Evolutionary conservation across 371 early-diverging fungal species (phyloP).

Genomic region (Enterocytospora artemiae): DNA sequence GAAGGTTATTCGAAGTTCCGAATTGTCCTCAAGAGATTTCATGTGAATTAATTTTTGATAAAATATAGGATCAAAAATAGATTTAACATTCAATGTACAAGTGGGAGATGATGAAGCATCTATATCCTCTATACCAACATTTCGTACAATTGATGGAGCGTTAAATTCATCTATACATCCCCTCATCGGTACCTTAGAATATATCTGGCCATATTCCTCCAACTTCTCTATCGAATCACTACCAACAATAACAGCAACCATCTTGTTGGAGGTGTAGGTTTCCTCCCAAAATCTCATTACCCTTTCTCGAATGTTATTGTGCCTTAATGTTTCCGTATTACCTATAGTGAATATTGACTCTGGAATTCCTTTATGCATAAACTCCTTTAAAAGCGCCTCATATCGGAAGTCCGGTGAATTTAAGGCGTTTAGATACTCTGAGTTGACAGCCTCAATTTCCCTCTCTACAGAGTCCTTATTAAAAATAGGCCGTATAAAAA

Average conservation of each 20-base stretch:
- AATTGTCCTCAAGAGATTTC: slow-evolving; percentile 35
- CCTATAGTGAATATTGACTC: slow-evolving; percentile 44
- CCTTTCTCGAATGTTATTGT: slow-evolving; percentile 35
- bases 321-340: slow-evolving; percentile 34
- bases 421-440: slow-evolving; percentile 50
- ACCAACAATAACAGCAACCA: slow-evolving; percentile 47
- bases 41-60: slow-evolving; percentile 32
- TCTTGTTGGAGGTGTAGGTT: slow-evolving; percentile 41
- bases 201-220: slow-evolving; percentile 14
- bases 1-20: slow-evolving; percentile 31
- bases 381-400: slow-evolving; percentile 22
- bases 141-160: not conserved
- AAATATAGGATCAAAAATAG: slow-evolving; percentile 23
- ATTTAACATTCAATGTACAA: not conserved
- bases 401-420: slow-evolving; percentile 33
- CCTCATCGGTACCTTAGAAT: slow-evolving; percentile 17
- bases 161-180: not conserved
- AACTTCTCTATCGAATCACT: slow-evolving; percentile 36
- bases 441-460: slow-evolving; percentile 55
- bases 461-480: slow-evolving; percentile 42
- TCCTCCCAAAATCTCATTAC: slow-evolving; percentile 41
- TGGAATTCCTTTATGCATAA: slow-evolving; percentile 12
- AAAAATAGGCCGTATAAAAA: slow-evolving; percentile 55
- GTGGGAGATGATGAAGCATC: not conserved
- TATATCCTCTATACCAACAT: not conserved